Percentiles rank a stretch among this genome's conserved stretches.
Conservation (phyloP, 2,329 filamentous ascomycete species). For the Achaetomium macrosporum region DNA sequence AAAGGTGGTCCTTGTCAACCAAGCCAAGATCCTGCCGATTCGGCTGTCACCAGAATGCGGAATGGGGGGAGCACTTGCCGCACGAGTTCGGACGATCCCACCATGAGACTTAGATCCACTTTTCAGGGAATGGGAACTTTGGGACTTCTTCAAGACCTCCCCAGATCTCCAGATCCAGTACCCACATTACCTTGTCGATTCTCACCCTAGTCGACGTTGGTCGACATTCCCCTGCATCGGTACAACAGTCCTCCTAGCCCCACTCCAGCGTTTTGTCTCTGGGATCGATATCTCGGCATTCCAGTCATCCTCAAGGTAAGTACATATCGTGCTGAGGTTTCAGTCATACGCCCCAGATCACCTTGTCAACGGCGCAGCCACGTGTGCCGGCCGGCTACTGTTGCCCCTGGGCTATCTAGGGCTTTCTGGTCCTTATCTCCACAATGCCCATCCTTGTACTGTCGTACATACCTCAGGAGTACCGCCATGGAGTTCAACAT, state of each 20-base stretch:
- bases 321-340: not conserved
- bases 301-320: constrained; percentile 3
- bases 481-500: no score
- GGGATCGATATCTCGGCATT: constrained; percentile 6
- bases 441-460: no score
- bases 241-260: not conserved
- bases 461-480: no score
- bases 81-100: not conserved
- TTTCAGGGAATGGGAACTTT: not conserved
- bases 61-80: constrained; percentile 3
- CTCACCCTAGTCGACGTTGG: not conserved
- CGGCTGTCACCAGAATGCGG: constrained; percentile 1
- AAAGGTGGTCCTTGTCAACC: not conserved
- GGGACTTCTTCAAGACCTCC: no score
- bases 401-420: no score
- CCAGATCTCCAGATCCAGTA: not conserved
- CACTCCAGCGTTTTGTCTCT: not conserved
- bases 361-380: not conserved
- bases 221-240: not conserved
- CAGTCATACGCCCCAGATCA: not conserved
- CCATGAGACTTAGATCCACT: constrained; percentile 9
- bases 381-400: constrained; percentile 1
- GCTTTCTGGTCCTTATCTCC: no score
- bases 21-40: not conserved
- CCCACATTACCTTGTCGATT: not conserved